Evolutionary conservation across 257 asterid genomes (phyloP).

Genomic region (Solanum gandarillasii): DNA sequence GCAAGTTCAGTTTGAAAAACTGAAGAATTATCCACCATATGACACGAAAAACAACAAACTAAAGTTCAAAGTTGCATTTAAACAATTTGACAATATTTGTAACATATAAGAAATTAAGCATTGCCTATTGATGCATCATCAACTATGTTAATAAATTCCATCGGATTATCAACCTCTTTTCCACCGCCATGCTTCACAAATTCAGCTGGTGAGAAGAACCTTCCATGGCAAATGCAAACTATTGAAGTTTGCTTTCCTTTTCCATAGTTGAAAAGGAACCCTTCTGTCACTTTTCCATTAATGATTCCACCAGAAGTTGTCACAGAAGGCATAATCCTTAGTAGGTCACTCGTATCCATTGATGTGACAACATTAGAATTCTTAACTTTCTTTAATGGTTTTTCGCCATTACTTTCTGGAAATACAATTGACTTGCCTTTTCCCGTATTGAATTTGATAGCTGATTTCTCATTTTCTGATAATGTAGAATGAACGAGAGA

Average conservation of each 20-base stretch:
- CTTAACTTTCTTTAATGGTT: neutral
- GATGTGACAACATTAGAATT: neutral
- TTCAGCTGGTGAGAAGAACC: slow-evolving; percentile 11
- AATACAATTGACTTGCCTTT: neutral
- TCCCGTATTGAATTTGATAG: neutral
- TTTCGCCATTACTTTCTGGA: neutral
- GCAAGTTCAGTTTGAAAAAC: neutral
- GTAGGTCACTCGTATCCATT: neutral
- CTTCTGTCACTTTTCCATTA: neutral
- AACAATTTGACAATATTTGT: neutral
- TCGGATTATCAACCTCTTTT: neutral
- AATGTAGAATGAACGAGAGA: neutral
- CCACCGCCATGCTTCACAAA: slow-evolving; percentile 20
- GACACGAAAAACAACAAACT: neutral
- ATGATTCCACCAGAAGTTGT: slow-evolving; percentile 1
- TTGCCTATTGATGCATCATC: neutral
- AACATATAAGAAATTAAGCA: neutral
- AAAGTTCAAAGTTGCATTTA: neutral
- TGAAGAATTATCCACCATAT: neutral
- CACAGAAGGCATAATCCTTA: slow-evolving; percentile 11
- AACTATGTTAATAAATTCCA: neutral
- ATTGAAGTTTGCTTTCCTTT: neutral
- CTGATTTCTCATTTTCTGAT: neutral
- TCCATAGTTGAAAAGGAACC: neutral
- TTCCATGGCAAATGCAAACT: slow-evolving; percentile 17